Conservation (phyloP, 345 rosid genomes). For the Laguncularia racemosa region DNA sequence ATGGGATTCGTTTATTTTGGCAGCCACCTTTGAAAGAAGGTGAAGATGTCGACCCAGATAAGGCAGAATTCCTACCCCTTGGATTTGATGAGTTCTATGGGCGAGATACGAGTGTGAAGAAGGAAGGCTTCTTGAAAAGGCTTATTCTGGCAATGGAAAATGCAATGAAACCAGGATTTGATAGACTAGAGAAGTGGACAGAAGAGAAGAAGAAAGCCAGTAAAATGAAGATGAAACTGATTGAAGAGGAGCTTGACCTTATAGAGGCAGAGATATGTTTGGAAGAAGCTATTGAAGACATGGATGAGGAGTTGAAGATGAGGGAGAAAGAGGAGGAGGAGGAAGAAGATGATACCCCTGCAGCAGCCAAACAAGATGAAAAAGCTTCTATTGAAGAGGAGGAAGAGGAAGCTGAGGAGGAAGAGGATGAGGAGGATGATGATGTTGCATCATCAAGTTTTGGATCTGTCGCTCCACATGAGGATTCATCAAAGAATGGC, state of each 20-base stretch:
- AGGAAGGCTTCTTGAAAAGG: conserved; percentile 34
- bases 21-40: conserved; percentile 75
- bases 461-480: conserved; percentile 46
- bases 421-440: conserved; percentile 37
- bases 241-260: conserved; percentile 67
- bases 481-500: conserved; percentile 23
- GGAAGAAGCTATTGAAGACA: conserved; percentile 84
- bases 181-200: conserved; percentile 63
- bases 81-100: conserved; percentile 90
- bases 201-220: conserved; percentile 67
- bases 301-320: conserved; percentile 62
- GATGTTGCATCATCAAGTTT: conserved; percentile 66
- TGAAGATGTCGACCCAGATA: conserved; percentile 56
- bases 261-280: conserved; percentile 75
- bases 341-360: conserved; percentile 33
- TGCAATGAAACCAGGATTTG: conserved; percentile 38
- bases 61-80: conserved; percentile 72
- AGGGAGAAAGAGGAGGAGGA: conserved; percentile 66
- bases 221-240: conserved; percentile 50
- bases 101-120: conserved; percentile 32
- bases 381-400: conserved; percentile 26
- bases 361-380: conserved; percentile 22
- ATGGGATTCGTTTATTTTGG: conserved; percentile 81
- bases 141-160: conserved; percentile 42
- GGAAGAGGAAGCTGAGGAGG: conserved; percentile 19